Base-by-base conservation (phyloP, 2,329 filamentous ascomycete species). In the Colletotrichum musae region DNA sequence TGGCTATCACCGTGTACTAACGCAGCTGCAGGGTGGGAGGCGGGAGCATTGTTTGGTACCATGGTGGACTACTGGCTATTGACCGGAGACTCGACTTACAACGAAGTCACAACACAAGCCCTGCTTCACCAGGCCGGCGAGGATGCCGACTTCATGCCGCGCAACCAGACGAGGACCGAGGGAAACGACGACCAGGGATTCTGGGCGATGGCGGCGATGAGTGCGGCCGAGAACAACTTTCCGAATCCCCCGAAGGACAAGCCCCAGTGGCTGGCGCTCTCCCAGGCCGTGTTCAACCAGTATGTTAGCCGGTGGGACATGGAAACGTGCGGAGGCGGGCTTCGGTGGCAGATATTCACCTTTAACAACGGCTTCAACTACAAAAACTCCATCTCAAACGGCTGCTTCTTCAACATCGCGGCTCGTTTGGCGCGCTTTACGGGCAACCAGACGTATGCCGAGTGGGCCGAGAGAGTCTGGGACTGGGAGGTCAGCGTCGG, bases 331-430 rank as follows among this genome's bases (percentile, higher is more conserved):
- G 84, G 82, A 54, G 94, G 94, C 58, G 94, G 94, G 10, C 80
- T 97, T 72, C 89, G 92, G 72, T 97, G 94, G 94, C 94, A 97
- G 81, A 92, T 97, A 70, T 95, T 92, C 81, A 85, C 88, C 13
- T 93, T 91, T 81, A 94, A 94, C 81, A 88, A 85, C 65, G 93
- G 93, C 58, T 91, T 83, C 80, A 84, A 88, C 78, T 91, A 91
- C 82, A 91, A 92, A 76, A 92, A 92, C 80, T 85, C 87, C 24
- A 91, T 92, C 72, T 88, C 89, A 54, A 92, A 92, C 80, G 90
- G 90, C 6, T 90, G 89, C 79, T 91, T 92, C 79, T 92, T 92
- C 81, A 91, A 92, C 77, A 77, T 92, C 26, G 90, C 88, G 24
- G 86, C 93, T 7, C 90, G 94, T 16, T 85, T 97, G 6, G 92